Percentiles rank a stretch among this genome's conserved stretches.
phyloP scores from a whole-genome alignment of 768 basidiomycete species.

The Gyrodon lividus region DNA sequence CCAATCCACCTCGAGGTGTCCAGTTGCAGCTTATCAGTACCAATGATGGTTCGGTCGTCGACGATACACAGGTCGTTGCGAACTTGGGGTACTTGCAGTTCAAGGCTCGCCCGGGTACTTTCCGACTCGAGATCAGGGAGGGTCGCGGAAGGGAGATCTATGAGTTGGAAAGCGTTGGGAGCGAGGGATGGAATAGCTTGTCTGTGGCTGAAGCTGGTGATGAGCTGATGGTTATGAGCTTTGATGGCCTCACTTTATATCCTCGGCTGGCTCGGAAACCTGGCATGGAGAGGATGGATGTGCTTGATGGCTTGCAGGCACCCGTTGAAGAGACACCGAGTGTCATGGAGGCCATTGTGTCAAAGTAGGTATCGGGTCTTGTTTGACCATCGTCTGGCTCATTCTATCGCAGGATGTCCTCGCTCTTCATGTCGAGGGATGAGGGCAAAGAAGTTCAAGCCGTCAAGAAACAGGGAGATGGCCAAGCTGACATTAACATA shows the following conservation, averaged over 20 bases:
- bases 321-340: constrained; percentile 35
- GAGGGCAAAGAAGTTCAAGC: constrained; percentile 19
- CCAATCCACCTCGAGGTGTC: constrained; percentile 80
- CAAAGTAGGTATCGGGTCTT: constrained; percentile 42
- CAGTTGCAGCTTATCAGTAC: constrained; percentile 76
- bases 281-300: constrained; percentile 83
- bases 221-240: constrained; percentile 80
- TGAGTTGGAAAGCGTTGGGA: constrained; percentile 81
- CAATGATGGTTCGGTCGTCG: constrained; percentile 46
- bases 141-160: constrained; percentile 83
- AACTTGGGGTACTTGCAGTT: constrained; percentile 97
- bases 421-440: constrained; percentile 38
- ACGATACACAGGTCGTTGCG: constrained; percentile 90
- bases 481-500: constrained; percentile 93
- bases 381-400: background rate
- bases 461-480: constrained; percentile 26
- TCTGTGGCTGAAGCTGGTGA: constrained; percentile 65
- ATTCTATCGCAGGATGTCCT: constrained; percentile 39
- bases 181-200: constrained; percentile 85
- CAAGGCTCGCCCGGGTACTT: constrained; percentile 88
- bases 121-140: constrained; percentile 75
- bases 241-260: constrained; percentile 87
- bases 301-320: constrained; percentile 52
- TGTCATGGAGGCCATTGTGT: constrained; percentile 47
- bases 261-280: constrained; percentile 67